Base-by-base conservation (phyloP, 768 basidiomycete genomes). In the Scleroderma citrinum region DNA sequence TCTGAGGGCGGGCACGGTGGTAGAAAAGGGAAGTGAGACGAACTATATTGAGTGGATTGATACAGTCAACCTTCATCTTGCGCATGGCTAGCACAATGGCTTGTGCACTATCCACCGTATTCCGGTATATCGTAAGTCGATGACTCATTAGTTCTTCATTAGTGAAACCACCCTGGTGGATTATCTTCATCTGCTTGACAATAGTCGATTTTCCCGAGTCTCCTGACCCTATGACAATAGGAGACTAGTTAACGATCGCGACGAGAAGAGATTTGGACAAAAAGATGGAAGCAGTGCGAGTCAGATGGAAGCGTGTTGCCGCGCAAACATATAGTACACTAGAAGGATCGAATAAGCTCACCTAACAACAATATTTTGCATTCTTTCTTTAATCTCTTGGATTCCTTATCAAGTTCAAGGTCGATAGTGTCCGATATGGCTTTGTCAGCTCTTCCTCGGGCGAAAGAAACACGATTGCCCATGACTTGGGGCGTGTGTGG, bases 111-210 rank as follows among this genome's bases (percentile, higher is more conserved):
- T 97, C 94, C 52, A 95, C 73, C 4, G 94, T 82, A 64, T 95
- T 88, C 58, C 82, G 82, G 69, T 86, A 92, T 42, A 98, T 83
- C 26, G 84, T 83, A 0, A 82, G 78, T 17, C 86, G 75, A 71
- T 81, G 95, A 3, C 80, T 75, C 51, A 83, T 73, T 23, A 92
- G 80, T 64, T 96, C 92, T 0, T 85, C 78, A 6, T 69, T 67
- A 2, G 83, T 80, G 69, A 92, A 98, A 12, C 94, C 94, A 53
- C 84, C 82, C 65, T 95, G 89, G 66, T 98, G 89, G 43, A 97
- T 93, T 50, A 97, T 94, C 76, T 95, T 96, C 93, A 98, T 96
- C 68, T 98, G 94, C 65, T 98, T 97, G 31, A 96, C 92, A 55
- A 98, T 92, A 0, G 94, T 98, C 5, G 82, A 85, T 70, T 97